Base-by-base conservation (phyloP, 805 yeast species). In the Yarrowia keelungensis region DNA sequence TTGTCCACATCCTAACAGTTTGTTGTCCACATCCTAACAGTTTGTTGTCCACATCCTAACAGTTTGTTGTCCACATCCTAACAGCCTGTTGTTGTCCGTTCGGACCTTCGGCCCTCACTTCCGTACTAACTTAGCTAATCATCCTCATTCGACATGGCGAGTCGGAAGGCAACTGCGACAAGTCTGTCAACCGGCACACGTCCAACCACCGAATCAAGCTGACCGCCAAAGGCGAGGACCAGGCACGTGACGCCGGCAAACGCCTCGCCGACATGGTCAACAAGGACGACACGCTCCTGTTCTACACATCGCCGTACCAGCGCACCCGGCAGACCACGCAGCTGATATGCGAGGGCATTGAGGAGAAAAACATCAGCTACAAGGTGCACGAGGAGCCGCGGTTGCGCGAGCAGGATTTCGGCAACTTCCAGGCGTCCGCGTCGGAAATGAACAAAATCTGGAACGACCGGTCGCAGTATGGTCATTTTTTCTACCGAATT, bases 381-480 rank as follows among this genome's bases (percentile, higher is more conserved):
- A 81, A 83, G 46, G 85, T 89, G 2, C 84, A 86, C 72, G 98
- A 93, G 76, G 98, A 93, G 75, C 97, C 97, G 12, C 80, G 97
- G 68, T 86, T 93, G 85, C 82, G 98, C 71, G 98, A 93, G 76
- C 98, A 93, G 78, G 98, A 93, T 77, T 93, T 93, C 75, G 98
- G 98, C 22, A 92, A 92, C 76, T 92, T 92, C 78, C 98, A 92
- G 79, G 84, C 88, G 0, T 84, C 86, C 1, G 77, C 78, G 53
- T 87, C 86, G 68, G 90, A 86, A 72, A 92, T 92, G 97, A 89
- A 88, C 72, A 81, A 83, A 72, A 89, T 92, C 42, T 89, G 97
- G 92, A 83, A 84, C 68, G 97, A 91, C 73, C 80, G 98, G 58
- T 93, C 97, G 0, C 86, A 87, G 71, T 93, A 93, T 78, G 98